Conservation (phyloP, 2,329 filamentous ascomycete species). For the Arachnopeziza araneosa region DNA sequence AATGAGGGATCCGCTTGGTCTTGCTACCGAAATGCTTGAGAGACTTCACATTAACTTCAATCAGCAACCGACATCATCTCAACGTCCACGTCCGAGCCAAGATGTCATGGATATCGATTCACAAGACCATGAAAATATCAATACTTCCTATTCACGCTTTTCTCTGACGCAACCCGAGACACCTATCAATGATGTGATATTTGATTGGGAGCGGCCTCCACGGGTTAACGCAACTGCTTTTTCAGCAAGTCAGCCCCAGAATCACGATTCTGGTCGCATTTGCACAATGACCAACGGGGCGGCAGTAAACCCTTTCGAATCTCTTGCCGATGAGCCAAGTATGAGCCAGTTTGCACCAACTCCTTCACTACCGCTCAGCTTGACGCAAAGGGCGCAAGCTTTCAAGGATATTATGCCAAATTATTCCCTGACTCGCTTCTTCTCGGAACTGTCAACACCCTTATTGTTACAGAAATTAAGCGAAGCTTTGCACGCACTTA, state of each 20-base stretch:
- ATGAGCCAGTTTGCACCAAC: constrained; percentile 79
- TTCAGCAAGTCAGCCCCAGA: constrained; percentile 40
- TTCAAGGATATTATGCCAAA: constrained; percentile 90
- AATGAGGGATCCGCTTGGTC: constrained; percentile 69
- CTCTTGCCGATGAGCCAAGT: constrained; percentile 79
- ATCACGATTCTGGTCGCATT: constrained; percentile 24
- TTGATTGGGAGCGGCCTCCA: constrained; percentile 80
- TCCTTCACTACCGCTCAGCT: constrained; percentile 71
- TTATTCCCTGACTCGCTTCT: constrained; percentile 85
- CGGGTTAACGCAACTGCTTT: constrained; percentile 24
- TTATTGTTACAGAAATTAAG: constrained; percentile 75
- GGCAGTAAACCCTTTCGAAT: constrained; percentile 46
- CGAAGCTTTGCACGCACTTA: constrained; percentile 78
- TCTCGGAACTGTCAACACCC: constrained; percentile 70
- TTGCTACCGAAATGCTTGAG: constrained; percentile 95
- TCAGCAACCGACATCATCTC: constrained; percentile 47
- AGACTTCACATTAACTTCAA: constrained; percentile 84
- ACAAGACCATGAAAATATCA: constrained; percentile 23
- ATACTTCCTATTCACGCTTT: constrained; percentile 37
- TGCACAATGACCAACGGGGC: constrained; percentile 24
- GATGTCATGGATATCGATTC: constrained; percentile 69
- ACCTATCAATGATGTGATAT: constrained; percentile 65
- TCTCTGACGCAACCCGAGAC: constrained; percentile 83
- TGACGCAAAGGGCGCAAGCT: constrained; percentile 81
- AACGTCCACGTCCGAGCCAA: constrained; percentile 26